A percentile compares a stretch with the other conserved stretches of the same genome.
Conservation (phyloP, 768 basidiomycete genomes). For the Pholiota conissans region DNA sequence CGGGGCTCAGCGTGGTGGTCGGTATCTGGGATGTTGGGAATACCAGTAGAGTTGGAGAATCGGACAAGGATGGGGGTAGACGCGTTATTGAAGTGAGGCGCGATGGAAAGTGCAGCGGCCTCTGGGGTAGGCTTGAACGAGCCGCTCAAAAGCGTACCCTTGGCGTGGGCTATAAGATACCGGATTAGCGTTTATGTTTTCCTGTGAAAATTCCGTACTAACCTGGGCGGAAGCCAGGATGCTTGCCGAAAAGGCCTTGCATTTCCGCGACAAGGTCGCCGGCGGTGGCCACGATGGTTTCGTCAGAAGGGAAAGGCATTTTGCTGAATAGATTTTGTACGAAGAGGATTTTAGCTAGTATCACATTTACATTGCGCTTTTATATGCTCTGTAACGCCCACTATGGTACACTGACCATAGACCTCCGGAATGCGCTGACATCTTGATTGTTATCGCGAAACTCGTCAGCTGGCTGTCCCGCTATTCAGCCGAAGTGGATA, state of each 20-base stretch:
- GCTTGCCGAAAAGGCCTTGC: conserved; percentile 15
- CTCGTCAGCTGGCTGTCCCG: neutral
- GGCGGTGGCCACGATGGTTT: conserved; percentile 13
- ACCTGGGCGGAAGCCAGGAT: conserved; percentile 17
- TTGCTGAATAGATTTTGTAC: neutral
- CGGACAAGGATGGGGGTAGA: conserved; percentile 15
- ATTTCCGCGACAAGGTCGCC: conserved; percentile 15
- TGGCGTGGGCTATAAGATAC: conserved; percentile 13
- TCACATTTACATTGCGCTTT: neutral
- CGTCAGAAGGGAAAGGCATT: conserved; percentile 18
- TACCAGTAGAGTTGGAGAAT: conserved; percentile 18
- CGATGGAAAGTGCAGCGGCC: conserved; percentile 9
- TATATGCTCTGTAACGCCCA: neutral
- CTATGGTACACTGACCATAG: neutral
- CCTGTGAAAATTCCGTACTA: neutral
- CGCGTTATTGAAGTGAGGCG: conserved; percentile 14
- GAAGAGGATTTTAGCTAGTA: neutral
- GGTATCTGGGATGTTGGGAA: conserved; percentile 17
- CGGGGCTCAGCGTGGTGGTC: conserved; percentile 17
- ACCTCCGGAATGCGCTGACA: neutral
- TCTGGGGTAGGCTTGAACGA: conserved; percentile 13
- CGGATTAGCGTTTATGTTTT: neutral
- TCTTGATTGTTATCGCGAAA: neutral
- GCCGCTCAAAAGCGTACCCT: conserved; percentile 12
- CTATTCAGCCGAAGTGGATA: neutral